Percentiles rank a stretch among this genome's conserved stretches.
Evolutionary conservation across 2,329 filamentous ascomycete genomes (phyloP).

Genomic region (Talaromyces sp.): DNA sequence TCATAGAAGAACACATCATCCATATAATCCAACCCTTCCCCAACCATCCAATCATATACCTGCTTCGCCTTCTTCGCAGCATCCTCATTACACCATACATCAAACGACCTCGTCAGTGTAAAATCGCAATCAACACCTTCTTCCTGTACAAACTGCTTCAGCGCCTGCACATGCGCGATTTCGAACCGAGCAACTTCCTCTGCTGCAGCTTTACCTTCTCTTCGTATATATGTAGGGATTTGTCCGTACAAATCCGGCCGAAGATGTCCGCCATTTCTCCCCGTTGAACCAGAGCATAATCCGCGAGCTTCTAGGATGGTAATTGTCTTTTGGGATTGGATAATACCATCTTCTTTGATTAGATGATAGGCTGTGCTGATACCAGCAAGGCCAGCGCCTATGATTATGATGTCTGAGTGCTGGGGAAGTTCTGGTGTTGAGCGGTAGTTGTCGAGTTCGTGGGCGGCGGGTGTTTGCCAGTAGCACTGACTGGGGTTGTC

Average conservation of each 20-base stretch:
- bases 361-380: slow-evolving; percentile 3
- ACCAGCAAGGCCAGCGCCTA: slow-evolving; percentile 6
- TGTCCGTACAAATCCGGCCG: slow-evolving; percentile 40
- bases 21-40: slow-evolving; percentile 23
- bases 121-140: slow-evolving; percentile 44
- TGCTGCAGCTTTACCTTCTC: no score
- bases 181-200: no score
- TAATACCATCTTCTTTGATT: background rate
- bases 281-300: background rate
- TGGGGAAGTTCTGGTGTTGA: background rate
- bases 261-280: slow-evolving; percentile 29
- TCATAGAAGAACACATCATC: slow-evolving; percentile 25
- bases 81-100: slow-evolving; percentile 32
- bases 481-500: no score
- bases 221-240: slow-evolving; percentile 31
- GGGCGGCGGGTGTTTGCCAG: no score
- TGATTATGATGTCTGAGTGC: slow-evolving; percentile 5
- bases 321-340: background rate
- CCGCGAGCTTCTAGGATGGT: background rate
- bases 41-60: slow-evolving; percentile 25
- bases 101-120: slow-evolving; percentile 33
- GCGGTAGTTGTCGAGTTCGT: background rate
- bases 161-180: slow-evolving; percentile 33
- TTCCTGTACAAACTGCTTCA: slow-evolving; percentile 37
- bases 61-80: slow-evolving; percentile 28